Percentiles rank a stretch among this genome's conserved stretches.
These are phyloP conservation scores for Bigelowiella natans DNA, from an alignment of 78 protist genomes.

Conservation along the genomic window DNA sequence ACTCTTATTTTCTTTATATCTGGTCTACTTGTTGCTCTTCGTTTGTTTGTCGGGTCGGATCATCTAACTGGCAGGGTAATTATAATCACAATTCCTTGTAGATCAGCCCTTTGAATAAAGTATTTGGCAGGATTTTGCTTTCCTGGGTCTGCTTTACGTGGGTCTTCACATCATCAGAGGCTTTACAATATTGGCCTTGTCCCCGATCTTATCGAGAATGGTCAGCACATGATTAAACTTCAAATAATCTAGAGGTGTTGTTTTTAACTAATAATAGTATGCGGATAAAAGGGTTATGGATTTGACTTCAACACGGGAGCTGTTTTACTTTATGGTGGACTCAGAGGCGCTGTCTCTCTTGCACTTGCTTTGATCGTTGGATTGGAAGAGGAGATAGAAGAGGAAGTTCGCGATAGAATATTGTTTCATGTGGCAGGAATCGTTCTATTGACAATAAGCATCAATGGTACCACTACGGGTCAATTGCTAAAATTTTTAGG, in stretches of 20 bases:
- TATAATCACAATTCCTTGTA: not conserved
- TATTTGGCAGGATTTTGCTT: not conserved
- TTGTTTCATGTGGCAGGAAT: constrained; percentile 25
- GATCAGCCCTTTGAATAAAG: not conserved
- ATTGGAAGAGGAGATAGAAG: not conserved
- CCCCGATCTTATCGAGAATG: not conserved
- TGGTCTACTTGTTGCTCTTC: constrained; percentile 6
- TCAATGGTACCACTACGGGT: constrained; percentile 21
- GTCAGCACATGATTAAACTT: no score
- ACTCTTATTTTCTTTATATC: constrained; percentile 24
- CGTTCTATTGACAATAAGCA: constrained; percentile 23
- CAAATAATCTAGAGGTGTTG: no score
- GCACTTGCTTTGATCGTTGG: constrained; percentile 41
- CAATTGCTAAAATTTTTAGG: not conserved
- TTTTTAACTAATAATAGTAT: no score
- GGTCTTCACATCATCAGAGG: constrained; percentile 8
- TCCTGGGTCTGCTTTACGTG: constrained; percentile 3
- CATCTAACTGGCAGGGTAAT: not conserved
- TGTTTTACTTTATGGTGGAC: constrained; percentile 30
- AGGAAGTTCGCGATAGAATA: not conserved
- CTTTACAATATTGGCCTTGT: not conserved
- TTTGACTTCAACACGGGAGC: not conserved
- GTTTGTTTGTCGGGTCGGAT: not conserved
- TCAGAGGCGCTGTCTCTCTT: constrained; percentile 53
- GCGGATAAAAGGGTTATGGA: constrained; percentile 15